A percentile compares a stretch with the other conserved stretches of the same genome.
phyloP scores from a whole-genome alignment of 345 rosid species.

The Angophora floribunda region DNA sequence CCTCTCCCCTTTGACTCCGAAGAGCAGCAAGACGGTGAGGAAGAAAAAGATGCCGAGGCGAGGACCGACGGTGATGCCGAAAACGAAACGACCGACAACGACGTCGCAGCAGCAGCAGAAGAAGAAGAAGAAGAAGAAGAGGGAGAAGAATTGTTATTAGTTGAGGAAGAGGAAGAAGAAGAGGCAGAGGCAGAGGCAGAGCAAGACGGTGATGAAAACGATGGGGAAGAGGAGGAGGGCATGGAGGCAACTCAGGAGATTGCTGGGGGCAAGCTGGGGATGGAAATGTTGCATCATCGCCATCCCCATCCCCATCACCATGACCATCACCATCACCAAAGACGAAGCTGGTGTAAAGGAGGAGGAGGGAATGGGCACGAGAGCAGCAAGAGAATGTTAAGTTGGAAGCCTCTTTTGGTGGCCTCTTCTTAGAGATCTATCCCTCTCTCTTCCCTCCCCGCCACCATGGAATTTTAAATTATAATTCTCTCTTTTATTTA shows the following conservation, averaged over 20 bases:
- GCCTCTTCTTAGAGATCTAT: constrained; percentile 37
- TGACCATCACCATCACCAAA: not conserved
- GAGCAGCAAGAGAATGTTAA: constrained; percentile 19
- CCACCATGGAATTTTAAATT: not conserved
- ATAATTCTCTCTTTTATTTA: not conserved
- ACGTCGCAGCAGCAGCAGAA: not conserved
- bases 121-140: not conserved
- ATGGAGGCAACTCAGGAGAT: not conserved
- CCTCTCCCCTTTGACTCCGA: constrained; percentile 3
- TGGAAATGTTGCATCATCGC: not conserved
- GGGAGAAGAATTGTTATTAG: not conserved
- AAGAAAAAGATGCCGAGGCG: not conserved
- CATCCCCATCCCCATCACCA: not conserved
- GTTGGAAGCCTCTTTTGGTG: constrained; percentile 50
- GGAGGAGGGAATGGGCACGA: constrained; percentile 10
- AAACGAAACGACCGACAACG: not conserved
- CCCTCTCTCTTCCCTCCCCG: not conserved
- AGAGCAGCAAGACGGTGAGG: not conserved
- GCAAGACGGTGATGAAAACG: not conserved
- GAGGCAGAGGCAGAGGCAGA: not conserved
- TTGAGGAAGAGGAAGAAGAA: not conserved
- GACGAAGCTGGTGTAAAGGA: constrained; percentile 29
- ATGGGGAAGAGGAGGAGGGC: not conserved
- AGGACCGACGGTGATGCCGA: not conserved
- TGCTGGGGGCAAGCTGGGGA: not conserved